Conservation (phyloP, 345 rosid genomes). For the Gossypium mustelinum region DNA sequence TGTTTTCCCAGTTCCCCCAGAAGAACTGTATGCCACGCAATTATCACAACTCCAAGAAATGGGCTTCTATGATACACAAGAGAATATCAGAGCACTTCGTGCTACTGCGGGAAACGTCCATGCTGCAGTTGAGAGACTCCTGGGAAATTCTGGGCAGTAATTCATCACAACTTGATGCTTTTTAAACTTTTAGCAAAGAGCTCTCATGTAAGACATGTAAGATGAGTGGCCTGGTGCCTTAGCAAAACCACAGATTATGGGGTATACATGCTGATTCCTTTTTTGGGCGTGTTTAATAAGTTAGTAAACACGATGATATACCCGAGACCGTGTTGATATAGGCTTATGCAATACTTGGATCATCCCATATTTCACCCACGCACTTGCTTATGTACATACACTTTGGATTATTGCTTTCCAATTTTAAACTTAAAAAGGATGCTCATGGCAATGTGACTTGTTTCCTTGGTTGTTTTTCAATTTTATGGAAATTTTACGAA, state of each 20-base stretch:
- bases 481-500: background rate
- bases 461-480: background rate
- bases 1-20: constrained; percentile 59
- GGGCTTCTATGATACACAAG: constrained; percentile 85
- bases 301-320: constrained; percentile 10
- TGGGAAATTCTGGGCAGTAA: constrained; percentile 68
- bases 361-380: background rate
- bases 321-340: constrained; percentile 7
- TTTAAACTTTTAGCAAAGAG: background rate
- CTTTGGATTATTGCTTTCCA: background rate
- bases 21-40: constrained; percentile 81
- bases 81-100: constrained; percentile 72
- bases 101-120: constrained; percentile 82
- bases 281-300: constrained; percentile 16
- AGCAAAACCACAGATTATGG: constrained; percentile 2
- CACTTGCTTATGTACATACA: constrained; percentile 15
- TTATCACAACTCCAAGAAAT: constrained; percentile 82
- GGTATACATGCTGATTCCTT: constrained; percentile 14
- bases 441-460: background rate
- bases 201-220: constrained; percentile 13
- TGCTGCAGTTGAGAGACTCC: constrained; percentile 84
- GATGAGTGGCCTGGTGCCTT: constrained; percentile 13
- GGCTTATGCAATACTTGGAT: constrained; percentile 7
- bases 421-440: background rate
- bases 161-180: background rate